Percentiles rank a stretch among this genome's conserved stretches.
These are phyloP conservation scores for Serpula lacrymans DNA, from an alignment of 768 basidiomycete species.

Conservation along the genomic window DNA sequence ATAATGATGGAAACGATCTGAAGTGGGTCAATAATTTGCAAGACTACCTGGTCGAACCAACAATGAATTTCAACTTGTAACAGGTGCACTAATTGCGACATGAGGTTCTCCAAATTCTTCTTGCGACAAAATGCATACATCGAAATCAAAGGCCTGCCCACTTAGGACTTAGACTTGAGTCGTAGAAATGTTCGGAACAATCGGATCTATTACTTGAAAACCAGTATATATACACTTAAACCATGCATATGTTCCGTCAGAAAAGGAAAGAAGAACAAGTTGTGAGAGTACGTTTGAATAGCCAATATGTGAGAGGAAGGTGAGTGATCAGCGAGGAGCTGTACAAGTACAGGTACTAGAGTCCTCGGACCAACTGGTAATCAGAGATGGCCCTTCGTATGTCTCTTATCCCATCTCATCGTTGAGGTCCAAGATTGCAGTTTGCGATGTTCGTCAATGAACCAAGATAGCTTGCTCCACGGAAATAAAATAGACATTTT, in stretches of 20 bases:
- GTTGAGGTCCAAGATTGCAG: conserved; percentile 68
- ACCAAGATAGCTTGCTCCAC: conserved; percentile 61
- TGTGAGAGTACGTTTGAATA: too few species aligned
- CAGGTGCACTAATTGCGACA: conserved; percentile 38
- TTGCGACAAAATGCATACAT: conserved; percentile 40
- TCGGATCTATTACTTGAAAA: too few species aligned
- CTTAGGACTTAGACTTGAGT: conserved; percentile 16
- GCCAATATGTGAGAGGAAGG: too few species aligned
- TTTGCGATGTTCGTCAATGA: conserved; percentile 52
- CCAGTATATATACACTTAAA: too few species aligned
- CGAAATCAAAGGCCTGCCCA: conserved; percentile 36
- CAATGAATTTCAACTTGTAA: conserved; percentile 11
- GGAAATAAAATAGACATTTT: conserved; percentile 58
- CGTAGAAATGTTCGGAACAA: conserved; percentile 12
- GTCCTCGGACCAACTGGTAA: not conserved
- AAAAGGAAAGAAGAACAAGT: too few species aligned
- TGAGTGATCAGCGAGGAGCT: too few species aligned
- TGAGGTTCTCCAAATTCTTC: conserved; percentile 38
- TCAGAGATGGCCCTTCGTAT: conserved; percentile 15
- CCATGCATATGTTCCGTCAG: not conserved
- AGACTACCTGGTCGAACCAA: conserved; percentile 1
- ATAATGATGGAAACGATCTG: conserved; percentile 37
- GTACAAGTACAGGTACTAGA: too few species aligned
- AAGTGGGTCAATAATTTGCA: conserved; percentile 23
- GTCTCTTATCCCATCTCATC: conserved; percentile 47